Evolutionary conservation across 176 grass and related monocot genomes (phyloP).

Genomic region (Triticum dicoccoides): DNA sequence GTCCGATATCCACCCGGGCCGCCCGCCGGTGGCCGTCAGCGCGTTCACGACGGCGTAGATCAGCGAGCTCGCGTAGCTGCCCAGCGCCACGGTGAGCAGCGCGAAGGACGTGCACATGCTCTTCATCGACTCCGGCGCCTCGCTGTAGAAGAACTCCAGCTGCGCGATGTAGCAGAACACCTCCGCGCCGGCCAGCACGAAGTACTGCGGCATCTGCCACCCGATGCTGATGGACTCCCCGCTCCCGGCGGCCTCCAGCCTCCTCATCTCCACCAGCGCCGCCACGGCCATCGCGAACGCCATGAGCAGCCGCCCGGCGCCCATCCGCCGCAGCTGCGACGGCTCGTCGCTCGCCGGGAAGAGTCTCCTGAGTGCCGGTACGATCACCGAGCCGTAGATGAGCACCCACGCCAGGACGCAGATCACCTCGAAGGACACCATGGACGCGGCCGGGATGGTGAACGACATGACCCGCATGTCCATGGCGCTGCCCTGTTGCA

Average conservation of each 20-base stretch:
- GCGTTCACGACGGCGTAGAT: conserved; percentile 45
- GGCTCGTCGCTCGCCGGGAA: conserved; percentile 25
- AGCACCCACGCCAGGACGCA: conserved; percentile 51
- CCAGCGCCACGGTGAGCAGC: conserved; percentile 60
- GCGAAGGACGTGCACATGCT: conserved; percentile 64
- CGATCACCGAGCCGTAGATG: conserved; percentile 42
- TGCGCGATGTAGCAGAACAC: conserved; percentile 66
- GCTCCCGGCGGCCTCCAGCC: conserved; percentile 21
- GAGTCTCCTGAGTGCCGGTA: conserved; percentile 22
- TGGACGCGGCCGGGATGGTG: conserved; percentile 55
- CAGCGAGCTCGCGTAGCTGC: conserved; percentile 67
- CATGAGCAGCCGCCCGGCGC: conserved; percentile 58
- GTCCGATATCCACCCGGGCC: conserved; percentile 62
- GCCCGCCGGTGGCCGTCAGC: conserved; percentile 24
- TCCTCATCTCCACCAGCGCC: conserved; percentile 46
- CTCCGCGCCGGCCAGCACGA: conserved; percentile 51
- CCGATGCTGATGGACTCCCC: conserved; percentile 43
- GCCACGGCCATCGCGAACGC: conserved; percentile 52
- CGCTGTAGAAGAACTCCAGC: conserved; percentile 82
- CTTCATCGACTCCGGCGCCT: conserved; percentile 78
- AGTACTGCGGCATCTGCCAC: conserved; percentile 80
- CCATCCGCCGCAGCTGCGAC: conserved; percentile 63
- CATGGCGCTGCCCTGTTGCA: conserved; percentile 62
- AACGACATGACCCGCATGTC: conserved; percentile 41
- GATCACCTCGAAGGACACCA: conserved; percentile 48